Conservation (phyloP, 1,284 basidiomycete species). For the Sanguinoderma infundibulare region DNA sequence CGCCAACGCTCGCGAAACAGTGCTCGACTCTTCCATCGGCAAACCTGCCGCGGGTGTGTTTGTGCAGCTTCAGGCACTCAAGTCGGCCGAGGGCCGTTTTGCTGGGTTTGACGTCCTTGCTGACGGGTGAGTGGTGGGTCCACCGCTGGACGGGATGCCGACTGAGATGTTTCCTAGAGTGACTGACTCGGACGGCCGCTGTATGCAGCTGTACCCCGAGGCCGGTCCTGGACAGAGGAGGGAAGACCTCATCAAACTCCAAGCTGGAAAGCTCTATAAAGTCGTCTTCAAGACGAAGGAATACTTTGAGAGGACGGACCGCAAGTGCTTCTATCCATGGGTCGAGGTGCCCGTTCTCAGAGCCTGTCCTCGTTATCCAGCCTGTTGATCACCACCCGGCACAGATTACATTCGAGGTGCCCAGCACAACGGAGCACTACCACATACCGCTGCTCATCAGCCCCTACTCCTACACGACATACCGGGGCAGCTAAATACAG, state of each 20-base stretch:
- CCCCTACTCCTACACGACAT: conserved; percentile 92
- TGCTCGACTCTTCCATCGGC: conserved; percentile 85
- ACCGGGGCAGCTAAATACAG: conserved; percentile 77
- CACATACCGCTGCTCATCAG: conserved; percentile 92
- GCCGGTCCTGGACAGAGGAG: conserved; percentile 35
- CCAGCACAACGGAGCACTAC: conserved; percentile 78
- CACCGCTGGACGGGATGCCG: too few relatives aligned
- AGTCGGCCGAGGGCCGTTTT: conserved; percentile 31
- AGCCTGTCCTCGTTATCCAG: neutral
- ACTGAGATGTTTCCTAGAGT: conserved; percentile 42
- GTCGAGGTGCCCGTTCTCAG: conserved; percentile 63
- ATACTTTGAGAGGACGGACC: conserved; percentile 72
- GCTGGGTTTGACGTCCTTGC: conserved; percentile 59
- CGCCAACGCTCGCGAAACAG: conserved; percentile 43
- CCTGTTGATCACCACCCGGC: neutral
- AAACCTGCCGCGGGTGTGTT: conserved; percentile 76
- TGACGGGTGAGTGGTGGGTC: conserved; percentile 52
- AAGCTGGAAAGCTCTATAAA: conserved; percentile 71
- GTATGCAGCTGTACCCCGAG: conserved; percentile 69
- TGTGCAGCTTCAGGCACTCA: conserved; percentile 60
- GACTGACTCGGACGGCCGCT: conserved; percentile 87
- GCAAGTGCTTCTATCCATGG: conserved; percentile 85
- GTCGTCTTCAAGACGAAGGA: conserved; percentile 83
- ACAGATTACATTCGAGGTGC: conserved; percentile 79
- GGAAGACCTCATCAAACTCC: conserved; percentile 46